These are phyloP conservation scores for Elymus sibiricus DNA, from an alignment of 176 grass and related monocot species.

Conservation along the genomic window DNA sequence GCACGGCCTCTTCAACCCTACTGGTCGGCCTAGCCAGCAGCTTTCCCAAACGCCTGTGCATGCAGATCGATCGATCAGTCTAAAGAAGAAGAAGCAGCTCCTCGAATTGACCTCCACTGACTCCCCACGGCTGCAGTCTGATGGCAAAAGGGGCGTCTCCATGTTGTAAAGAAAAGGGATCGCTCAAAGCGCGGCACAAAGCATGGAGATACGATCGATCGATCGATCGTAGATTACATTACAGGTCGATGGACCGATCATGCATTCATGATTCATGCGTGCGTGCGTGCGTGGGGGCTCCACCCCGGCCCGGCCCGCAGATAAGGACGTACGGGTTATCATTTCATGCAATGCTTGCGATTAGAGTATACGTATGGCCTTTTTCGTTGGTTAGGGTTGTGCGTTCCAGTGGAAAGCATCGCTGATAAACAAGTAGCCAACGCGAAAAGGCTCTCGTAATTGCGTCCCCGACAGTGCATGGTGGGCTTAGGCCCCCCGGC, in stretches of 20 bases:
- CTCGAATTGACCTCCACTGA: slow-evolving; percentile 40
- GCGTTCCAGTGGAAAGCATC: slow-evolving; percentile 35
- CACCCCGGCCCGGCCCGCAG: slow-evolving; percentile 3
- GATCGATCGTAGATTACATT: neutral
- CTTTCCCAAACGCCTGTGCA: slow-evolving; percentile 2
- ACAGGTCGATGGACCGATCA: neutral
- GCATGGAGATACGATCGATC: slow-evolving; percentile 21
- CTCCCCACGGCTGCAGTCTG: slow-evolving; percentile 28
- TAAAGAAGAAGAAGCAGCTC: slow-evolving; percentile 14
- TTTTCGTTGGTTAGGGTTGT: slow-evolving; percentile 8
- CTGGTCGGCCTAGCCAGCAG: neutral
- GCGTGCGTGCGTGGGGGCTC: slow-evolving; percentile 27
- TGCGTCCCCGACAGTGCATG: neutral
- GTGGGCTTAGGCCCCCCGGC: slow-evolving; percentile 23
- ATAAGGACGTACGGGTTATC: slow-evolving; percentile 38
- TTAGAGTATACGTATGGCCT: neutral
- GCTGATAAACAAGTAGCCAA: neutral
- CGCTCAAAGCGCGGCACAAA: slow-evolving; percentile 18
- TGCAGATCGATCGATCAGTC: slow-evolving; percentile 1
- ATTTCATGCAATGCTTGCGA: neutral
- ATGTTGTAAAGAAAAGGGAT: slow-evolving; percentile 29
- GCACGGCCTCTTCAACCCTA: neutral
- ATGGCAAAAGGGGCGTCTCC: slow-evolving; percentile 33
- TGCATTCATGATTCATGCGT: neutral
- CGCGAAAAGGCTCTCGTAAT: neutral